These are phyloP conservation scores for Aspergillus terreus DNA, from an alignment of 2,329 filamentous ascomycete species.

Conservation along the genomic window DNA sequence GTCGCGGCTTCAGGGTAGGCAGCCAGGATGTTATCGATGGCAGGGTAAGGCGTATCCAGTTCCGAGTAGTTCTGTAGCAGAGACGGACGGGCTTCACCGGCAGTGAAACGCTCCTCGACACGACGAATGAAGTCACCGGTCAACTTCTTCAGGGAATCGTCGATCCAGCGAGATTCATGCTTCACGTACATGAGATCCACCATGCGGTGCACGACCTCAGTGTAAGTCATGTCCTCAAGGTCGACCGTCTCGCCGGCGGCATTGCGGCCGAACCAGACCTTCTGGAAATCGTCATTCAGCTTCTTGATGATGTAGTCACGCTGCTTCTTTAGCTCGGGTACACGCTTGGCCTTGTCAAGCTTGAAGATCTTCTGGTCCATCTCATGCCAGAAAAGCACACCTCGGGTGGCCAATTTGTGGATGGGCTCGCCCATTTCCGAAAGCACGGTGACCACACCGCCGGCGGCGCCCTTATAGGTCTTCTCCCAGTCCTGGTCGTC, in stretches of 20 bases:
- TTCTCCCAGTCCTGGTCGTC: constrained; percentile 84
- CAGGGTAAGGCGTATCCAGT: constrained; percentile 73
- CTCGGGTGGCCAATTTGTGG: constrained; percentile 95
- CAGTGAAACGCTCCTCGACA: constrained; percentile 91
- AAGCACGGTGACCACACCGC: constrained; percentile 91
- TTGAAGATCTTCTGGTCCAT: constrained; percentile 99
- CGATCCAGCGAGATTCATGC: constrained; percentile 88
- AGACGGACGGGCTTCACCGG: constrained; percentile 66
- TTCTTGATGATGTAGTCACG: constrained; percentile 91
- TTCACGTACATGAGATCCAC: constrained; percentile 88
- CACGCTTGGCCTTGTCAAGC: constrained; percentile 88
- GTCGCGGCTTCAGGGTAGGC: constrained; percentile 81
- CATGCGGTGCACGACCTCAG: constrained; percentile 80
- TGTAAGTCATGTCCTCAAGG: constrained; percentile 93
- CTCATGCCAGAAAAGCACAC: constrained; percentile 95
- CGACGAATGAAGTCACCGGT: constrained; percentile 96
- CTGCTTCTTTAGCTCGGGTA: constrained; percentile 82
- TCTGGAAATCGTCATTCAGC: constrained; percentile 93
- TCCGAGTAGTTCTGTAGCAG: constrained; percentile 87
- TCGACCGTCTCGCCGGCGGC: constrained; percentile 75
- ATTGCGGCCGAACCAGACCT: constrained; percentile 93
- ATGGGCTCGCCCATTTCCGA: constrained; percentile 99
- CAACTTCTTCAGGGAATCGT: constrained; percentile 73
- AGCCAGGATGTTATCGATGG: constrained; percentile 73
- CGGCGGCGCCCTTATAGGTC: constrained; percentile 85